Conservation (phyloP, 164 flowering plant genomes). For the Malania oleifera region DNA sequence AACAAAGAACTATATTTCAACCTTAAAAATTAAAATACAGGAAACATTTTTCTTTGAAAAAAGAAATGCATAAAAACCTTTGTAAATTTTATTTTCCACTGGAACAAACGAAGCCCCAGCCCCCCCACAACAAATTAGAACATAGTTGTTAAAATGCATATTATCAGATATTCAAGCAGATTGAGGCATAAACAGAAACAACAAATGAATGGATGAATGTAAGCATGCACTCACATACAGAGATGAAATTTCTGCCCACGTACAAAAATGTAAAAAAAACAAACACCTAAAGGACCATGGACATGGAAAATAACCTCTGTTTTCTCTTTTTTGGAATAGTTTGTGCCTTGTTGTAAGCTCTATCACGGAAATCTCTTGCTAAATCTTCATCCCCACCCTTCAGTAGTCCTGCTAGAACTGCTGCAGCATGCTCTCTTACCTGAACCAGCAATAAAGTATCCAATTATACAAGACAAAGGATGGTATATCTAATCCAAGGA, state of each 20-base stretch:
- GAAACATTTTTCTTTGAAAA: too few species aligned
- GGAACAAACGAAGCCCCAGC: too few species aligned
- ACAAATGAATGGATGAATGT: too few species aligned
- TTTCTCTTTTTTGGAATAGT: slow-evolving; percentile 44
- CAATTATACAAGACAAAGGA: background rate
- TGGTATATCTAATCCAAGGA: background rate
- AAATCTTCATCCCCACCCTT: slow-evolving; percentile 80
- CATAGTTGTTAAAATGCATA: too few species aligned
- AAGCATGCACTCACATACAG: too few species aligned
- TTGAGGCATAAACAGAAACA: too few species aligned
- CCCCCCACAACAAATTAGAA: too few species aligned
- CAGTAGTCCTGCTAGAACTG: slow-evolving; percentile 91
- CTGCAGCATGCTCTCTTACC: slow-evolving; percentile 98
- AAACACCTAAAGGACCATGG: background rate
- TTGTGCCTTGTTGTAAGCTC: slow-evolving; percentile 62
- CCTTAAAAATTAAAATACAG: too few species aligned
- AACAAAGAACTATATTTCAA: too few species aligned
- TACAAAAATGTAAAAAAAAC: background rate
- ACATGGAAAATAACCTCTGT: slow-evolving; percentile 39
- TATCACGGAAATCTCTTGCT: slow-evolving; percentile 69
- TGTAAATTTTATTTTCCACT: too few species aligned
- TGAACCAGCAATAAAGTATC: slow-evolving; percentile 22
- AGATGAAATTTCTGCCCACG: background rate
- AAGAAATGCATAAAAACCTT: too few species aligned
- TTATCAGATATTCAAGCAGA: too few species aligned